These are phyloP conservation scores for Tuber umbilicatum DNA, from an alignment of 495 filamentous ascomycete genomes.

Conservation along the genomic window DNA sequence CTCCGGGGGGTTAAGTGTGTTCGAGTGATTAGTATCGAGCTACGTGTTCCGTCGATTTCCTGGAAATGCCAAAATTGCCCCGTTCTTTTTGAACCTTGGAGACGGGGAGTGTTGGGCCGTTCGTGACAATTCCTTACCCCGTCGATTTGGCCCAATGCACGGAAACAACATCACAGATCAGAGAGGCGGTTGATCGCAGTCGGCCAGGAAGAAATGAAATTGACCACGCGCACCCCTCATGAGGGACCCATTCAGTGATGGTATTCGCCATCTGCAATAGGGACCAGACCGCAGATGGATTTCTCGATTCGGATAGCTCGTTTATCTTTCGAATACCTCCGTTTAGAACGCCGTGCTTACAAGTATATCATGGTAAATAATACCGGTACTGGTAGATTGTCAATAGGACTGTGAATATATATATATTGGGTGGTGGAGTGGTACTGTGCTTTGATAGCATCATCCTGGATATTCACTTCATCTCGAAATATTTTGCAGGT, in stretches of 20 bases:
- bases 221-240: neutral
- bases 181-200: neutral
- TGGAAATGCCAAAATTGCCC: neutral
- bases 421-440: neutral
- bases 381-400: neutral
- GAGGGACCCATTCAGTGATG: neutral
- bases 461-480: neutral
- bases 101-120: neutral
- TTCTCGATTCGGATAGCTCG: neutral
- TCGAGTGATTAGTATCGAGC: neutral
- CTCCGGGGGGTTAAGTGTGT: neutral
- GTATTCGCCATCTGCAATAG: neutral
- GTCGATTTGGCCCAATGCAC: neutral
- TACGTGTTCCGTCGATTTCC: neutral
- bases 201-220: neutral
- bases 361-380: neutral
- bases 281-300: neutral
- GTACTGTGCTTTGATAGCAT: neutral
- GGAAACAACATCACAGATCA: neutral
- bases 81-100: neutral
- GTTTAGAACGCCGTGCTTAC: neutral
- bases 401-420: neutral
- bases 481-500: neutral
- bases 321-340: neutral
- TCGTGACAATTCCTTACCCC: neutral